A percentile compares a stretch with the other conserved stretches of the same genome.
Conservation (phyloP, 257 asterid genomes). For the Plantago major region DNA sequence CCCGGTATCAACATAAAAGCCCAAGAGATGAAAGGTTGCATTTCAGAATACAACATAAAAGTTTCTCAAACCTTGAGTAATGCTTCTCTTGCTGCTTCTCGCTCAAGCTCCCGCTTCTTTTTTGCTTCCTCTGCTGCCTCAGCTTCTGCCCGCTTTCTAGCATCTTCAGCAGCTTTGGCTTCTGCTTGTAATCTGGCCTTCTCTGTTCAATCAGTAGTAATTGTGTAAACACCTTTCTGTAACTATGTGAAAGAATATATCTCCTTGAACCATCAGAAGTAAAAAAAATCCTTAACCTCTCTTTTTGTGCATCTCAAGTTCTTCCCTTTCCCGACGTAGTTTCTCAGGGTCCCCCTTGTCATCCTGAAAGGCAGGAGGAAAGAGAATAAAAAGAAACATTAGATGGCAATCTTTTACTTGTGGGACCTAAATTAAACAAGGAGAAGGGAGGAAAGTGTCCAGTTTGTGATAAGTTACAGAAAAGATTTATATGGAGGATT, state of each 20-base stretch:
- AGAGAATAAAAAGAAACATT: constrained; percentile 16
- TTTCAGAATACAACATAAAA: neutral
- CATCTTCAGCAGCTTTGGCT: constrained; percentile 93
- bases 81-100: constrained; percentile 87
- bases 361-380: constrained; percentile 35
- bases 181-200: constrained; percentile 87
- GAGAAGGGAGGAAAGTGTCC: neutral
- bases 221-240: neutral
- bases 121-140: constrained; percentile 75
- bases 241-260: neutral
- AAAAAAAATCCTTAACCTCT: constrained; percentile 40
- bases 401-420: neutral
- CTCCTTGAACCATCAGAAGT: neutral
- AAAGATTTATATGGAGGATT: no score
- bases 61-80: constrained; percentile 49
- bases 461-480: no score
- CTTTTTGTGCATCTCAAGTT: constrained; percentile 71
- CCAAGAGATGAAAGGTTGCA: neutral
- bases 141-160: constrained; percentile 67
- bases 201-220: constrained; percentile 39
- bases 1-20: neutral
- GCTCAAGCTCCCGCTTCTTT: constrained; percentile 64
- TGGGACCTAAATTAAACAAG: neutral
- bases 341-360: constrained; percentile 74
- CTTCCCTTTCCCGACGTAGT: constrained; percentile 76